Conservation (phyloP, 176 grass and related monocot species). For the Pontederia paniculata region DNA sequence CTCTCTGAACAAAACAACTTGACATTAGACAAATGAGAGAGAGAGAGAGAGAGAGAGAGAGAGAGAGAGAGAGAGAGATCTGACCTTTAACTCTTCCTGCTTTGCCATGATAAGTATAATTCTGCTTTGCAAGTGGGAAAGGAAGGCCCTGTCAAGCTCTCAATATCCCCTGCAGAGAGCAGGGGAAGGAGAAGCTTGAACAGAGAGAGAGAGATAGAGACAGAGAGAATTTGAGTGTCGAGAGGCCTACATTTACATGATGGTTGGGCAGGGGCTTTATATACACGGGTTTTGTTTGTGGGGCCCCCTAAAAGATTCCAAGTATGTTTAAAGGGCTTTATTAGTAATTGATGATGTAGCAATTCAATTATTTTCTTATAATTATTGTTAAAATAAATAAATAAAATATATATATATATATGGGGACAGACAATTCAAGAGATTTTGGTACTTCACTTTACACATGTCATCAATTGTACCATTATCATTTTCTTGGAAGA, state of each 20-base stretch:
- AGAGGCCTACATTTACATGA: not conserved
- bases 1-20: conserved; percentile 37
- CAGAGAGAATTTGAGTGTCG: not conserved
- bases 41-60: conserved; percentile 6
- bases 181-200: conserved; percentile 13
- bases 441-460: no score
- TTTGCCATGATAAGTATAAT: conserved; percentile 24
- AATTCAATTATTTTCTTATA: not conserved
- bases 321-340: not conserved
- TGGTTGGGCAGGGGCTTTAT: not conserved
- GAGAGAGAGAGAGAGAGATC: not conserved
- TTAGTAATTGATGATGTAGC: not conserved
- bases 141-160: not conserved
- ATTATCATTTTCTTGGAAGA: no score
- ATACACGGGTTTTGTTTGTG: not conserved
- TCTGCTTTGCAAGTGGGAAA: not conserved
- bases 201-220: conserved; percentile 13
- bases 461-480: no score
- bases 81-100: conserved; percentile 64
- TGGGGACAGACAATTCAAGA: no score
- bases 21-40: not conserved
- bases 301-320: not conserved
- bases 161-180: conserved; percentile 12
- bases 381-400: no score
- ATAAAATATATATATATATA: no score